Evolutionary conservation across 2,329 filamentous ascomycete species (phyloP).

Genomic region (Trichoderma polysporum): DNA sequence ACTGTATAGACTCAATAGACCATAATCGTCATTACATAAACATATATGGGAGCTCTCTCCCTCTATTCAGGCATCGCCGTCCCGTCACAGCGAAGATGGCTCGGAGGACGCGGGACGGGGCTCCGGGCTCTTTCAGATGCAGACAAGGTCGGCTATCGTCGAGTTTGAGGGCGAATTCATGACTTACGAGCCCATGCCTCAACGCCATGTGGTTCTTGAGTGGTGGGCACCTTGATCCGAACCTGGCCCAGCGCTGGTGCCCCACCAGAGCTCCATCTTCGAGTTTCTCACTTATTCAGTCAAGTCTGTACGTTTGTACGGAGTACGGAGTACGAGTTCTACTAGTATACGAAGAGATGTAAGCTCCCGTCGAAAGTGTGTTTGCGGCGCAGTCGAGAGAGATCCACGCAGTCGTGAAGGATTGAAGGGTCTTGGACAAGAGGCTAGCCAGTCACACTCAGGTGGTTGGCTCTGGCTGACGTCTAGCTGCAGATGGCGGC

Average conservation of each 20-base stretch:
- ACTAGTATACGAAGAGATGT: neutral
- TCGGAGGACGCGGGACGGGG: neutral
- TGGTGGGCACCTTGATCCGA: slow-evolving; percentile 1
- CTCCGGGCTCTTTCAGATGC: neutral
- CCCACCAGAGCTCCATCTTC: neutral
- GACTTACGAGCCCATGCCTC: neutral
- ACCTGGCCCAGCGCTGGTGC: neutral
- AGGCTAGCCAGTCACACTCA: neutral
- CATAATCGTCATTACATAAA: neutral
- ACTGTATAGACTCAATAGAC: slow-evolving; percentile 10
- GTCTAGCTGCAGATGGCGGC: slow-evolving; percentile 1
- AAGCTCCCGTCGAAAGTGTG: neutral
- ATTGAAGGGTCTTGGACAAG: no score
- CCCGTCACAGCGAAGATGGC: neutral
- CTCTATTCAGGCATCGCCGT: neutral
- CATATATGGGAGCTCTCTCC: no score
- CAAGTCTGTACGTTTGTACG: neutral
- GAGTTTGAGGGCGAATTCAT: neutral
- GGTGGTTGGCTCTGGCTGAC: slow-evolving; percentile 3
- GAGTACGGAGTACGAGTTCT: no score
- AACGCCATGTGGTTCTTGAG: neutral
- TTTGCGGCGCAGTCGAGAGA: neutral
- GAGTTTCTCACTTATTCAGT: neutral
- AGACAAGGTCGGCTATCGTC: slow-evolving; percentile 1
- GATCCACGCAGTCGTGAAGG: no score